These are phyloP conservation scores for Saccharomyces hybrid DNA, from an alignment of 1,139 yeast species.

Conservation along the genomic window DNA sequence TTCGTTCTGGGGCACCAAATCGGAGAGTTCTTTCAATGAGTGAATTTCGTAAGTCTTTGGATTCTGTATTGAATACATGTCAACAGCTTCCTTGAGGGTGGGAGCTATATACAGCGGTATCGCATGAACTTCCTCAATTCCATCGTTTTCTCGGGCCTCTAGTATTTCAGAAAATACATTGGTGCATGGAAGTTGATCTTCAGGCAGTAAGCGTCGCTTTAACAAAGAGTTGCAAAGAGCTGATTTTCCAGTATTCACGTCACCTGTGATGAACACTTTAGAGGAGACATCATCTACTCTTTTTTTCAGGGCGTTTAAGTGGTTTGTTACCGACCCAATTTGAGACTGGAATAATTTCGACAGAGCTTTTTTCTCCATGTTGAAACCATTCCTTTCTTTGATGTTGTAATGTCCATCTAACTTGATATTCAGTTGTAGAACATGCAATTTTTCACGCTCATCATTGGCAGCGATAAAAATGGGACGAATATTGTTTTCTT, in stretches of 20 bases:
- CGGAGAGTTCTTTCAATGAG: slow-evolving; percentile 50
- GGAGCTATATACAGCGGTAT: slow-evolving; percentile 50
- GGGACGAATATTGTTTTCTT: slow-evolving; percentile 26
- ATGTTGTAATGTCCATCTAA: slow-evolving; percentile 22
- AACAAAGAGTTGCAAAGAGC: slow-evolving; percentile 90
- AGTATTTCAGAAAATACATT: slow-evolving; percentile 92
- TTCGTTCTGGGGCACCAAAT: slow-evolving; percentile 69
- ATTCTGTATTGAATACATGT: slow-evolving; percentile 48
- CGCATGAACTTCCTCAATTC: slow-evolving; percentile 92
- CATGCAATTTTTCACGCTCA: slow-evolving; percentile 13
- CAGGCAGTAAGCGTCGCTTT: slow-evolving; percentile 74
- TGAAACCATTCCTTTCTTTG: slow-evolving; percentile 9
- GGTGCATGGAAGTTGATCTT: slow-evolving; percentile 97
- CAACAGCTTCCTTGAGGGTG: slow-evolving; percentile 24
- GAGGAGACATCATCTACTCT: slow-evolving; percentile 89
- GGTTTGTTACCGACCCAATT: slow-evolving; percentile 43
- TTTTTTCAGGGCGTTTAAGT: slow-evolving; percentile 64
- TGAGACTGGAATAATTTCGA: slow-evolving; percentile 27
- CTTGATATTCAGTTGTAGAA: slow-evolving; percentile 24
- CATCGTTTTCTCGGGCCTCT: slow-evolving; percentile 70
- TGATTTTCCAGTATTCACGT: slow-evolving; percentile 92
- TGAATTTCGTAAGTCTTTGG: slow-evolving; percentile 57
- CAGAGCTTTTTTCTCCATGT: slow-evolving; percentile 25
- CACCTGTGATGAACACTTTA: slow-evolving; percentile 94
- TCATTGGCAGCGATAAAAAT: slow-evolving; percentile 16